phyloP scores from a whole-genome alignment of 208 protist species.

The Wallacemonas sp. region DNA sequence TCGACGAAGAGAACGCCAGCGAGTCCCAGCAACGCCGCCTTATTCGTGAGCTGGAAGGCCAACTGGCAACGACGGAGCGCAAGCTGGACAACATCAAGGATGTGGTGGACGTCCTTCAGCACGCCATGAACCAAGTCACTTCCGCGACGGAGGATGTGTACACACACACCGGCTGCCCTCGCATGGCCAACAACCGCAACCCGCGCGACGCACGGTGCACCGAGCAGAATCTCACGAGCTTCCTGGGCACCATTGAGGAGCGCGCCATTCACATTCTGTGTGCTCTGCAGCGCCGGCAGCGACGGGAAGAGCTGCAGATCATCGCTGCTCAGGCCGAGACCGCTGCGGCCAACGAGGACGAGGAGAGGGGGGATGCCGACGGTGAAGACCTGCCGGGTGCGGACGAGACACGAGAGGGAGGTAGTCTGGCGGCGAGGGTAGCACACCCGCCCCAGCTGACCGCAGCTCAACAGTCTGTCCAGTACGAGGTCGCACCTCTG shows the following conservation, averaged over 20 bases:
- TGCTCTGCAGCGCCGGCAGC: conserved; percentile 56
- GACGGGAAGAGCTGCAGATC: conserved; percentile 9
- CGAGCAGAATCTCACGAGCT: conserved; percentile 86
- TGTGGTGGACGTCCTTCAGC: conserved; percentile 45
- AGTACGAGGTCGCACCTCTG: conserved; percentile 34
- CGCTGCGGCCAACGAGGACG: conserved; percentile 22
- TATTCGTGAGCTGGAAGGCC: conserved; percentile 89
- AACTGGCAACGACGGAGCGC: conserved; percentile 82
- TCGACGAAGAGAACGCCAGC: conserved; percentile 79
- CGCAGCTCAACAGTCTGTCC: conserved; percentile 13
- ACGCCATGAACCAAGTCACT: conserved; percentile 60
- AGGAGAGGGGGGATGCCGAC: not conserved
- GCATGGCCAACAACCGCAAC: conserved; percentile 14
- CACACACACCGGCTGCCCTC: conserved; percentile 61
- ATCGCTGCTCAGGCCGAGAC: not conserved
- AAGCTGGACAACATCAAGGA: conserved; percentile 67
- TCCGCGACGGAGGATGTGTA: conserved; percentile 82
- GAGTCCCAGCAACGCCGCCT: conserved; percentile 70
- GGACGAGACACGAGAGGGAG: conserved; percentile 19
- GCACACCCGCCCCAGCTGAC: conserved; percentile 11
- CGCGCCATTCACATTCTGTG: conserved; percentile 76
- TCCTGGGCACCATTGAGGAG: conserved; percentile 92
- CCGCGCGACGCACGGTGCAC: conserved; percentile 42
- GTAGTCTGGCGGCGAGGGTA: conserved; percentile 16
- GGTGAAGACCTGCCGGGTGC: not conserved